Conservation (phyloP, 805 yeast genomes). For the Clavispora phyllophila region DNA sequence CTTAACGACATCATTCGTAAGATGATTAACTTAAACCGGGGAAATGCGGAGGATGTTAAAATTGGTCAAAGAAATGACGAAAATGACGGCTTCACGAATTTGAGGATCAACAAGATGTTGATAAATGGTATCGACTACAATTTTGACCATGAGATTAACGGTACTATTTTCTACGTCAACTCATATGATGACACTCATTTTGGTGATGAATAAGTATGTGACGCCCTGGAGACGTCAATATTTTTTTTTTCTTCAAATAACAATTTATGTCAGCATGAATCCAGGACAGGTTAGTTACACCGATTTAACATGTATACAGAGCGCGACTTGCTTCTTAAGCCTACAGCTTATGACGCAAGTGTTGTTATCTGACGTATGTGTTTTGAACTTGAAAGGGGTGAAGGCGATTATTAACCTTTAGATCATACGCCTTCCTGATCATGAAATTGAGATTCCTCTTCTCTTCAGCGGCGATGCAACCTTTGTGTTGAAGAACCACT, state of each 20-base stretch:
- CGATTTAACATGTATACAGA: background rate
- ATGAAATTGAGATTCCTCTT: background rate
- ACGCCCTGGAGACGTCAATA: background rate
- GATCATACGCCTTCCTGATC: background rate
- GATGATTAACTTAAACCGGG: conserved; percentile 32
- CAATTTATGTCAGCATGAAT: background rate
- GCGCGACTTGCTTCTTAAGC: background rate
- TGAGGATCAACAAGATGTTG: conserved; percentile 21
- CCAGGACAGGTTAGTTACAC: background rate
- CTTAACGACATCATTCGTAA: conserved; percentile 28
- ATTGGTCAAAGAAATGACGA: conserved; percentile 21
- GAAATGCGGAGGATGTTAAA: conserved; percentile 35
- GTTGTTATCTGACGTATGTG: background rate
- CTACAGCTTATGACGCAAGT: background rate
- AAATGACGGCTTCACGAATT: conserved; percentile 33
- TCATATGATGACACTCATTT: conserved; percentile 16
- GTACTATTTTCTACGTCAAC: conserved; percentile 32
- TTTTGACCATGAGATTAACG: conserved; percentile 35
- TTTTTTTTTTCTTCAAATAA: background rate
- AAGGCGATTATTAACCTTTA: background rate
- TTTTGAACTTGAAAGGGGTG: background rate
- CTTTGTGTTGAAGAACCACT: conserved; percentile 6
- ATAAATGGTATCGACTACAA: conserved; percentile 32
- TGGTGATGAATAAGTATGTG: background rate
- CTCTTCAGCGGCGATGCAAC: background rate